Conservation (phyloP, 2,329 filamentous ascomycete genomes). For the Cercospora zeina region DNA sequence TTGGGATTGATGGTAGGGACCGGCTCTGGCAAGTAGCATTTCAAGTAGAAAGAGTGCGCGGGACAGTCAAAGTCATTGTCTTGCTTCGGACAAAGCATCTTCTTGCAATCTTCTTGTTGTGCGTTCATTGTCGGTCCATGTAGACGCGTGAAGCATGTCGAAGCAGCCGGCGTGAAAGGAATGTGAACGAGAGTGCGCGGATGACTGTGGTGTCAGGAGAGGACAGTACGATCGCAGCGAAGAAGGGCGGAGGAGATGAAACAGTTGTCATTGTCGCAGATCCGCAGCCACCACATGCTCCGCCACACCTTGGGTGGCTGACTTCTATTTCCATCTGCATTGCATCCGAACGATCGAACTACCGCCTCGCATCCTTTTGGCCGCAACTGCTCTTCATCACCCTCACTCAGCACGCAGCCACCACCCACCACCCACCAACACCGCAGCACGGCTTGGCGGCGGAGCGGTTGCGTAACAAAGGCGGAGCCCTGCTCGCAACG, state of each 20-base stretch:
- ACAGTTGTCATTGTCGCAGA: not conserved
- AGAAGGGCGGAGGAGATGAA: not conserved
- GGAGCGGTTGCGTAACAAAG: not conserved
- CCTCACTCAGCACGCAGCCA: not conserved
- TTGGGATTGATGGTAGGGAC: not conserved
- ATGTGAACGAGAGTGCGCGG: not conserved
- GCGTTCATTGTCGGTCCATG: not conserved
- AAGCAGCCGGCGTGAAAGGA: not conserved
- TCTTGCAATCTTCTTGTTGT: not conserved
- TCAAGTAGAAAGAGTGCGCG: not conserved
- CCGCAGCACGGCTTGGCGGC: not conserved
- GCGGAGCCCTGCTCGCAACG: slow-evolving; percentile 3
- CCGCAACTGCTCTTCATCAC: not conserved
- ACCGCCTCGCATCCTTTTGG: not conserved
- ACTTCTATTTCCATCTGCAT: not conserved
- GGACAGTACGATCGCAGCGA: not conserved
- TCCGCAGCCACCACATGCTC: not conserved
- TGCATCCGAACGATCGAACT: not conserved
- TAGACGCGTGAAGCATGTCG: not conserved
- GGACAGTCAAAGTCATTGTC: not conserved
- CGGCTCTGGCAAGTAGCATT: not conserved
- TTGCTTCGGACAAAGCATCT: not conserved
- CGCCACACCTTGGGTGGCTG: not conserved
- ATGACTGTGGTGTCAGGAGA: too few relatives aligned
- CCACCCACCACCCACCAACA: not conserved